A percentile compares a stretch with the other conserved stretches of the same genome.
phyloP scores from a whole-genome alignment of 768 basidiomycete genomes.

The Lyophyllum atratum region DNA sequence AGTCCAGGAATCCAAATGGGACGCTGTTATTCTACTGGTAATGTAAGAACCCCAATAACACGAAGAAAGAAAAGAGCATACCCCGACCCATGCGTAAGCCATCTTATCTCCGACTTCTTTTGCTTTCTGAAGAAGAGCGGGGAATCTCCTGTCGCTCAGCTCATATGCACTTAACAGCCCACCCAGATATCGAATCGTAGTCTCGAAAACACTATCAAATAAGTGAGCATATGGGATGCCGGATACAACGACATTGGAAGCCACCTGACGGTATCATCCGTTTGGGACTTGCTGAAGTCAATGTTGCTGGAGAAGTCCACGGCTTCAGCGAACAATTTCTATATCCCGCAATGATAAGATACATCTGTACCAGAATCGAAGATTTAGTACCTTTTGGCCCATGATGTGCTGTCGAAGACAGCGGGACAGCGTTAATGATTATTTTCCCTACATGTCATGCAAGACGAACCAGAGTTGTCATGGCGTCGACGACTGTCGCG shows the following conservation, averaged over 20 bases:
- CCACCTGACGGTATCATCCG: background rate
- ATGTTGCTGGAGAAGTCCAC: background rate
- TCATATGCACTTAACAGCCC: constrained; percentile 74
- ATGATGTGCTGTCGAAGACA: constrained; percentile 1
- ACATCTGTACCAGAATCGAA: background rate
- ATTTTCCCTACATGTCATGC: background rate
- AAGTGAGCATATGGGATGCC: background rate
- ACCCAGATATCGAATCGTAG: constrained; percentile 72
- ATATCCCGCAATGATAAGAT: background rate
- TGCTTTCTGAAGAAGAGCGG: constrained; percentile 58
- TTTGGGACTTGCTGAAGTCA: constrained; percentile 6
- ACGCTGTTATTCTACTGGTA: constrained; percentile 34
- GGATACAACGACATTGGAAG: background rate
- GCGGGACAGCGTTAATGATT: background rate
- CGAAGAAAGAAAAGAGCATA: constrained; percentile 25
- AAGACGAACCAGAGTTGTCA: constrained; percentile 1
- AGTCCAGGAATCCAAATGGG: constrained; percentile 42
- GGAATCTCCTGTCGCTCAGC: constrained; percentile 53
- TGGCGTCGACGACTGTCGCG: constrained; percentile 1
- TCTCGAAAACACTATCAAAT: constrained; percentile 63
- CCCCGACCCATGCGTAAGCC: constrained; percentile 59
- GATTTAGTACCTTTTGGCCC: background rate
- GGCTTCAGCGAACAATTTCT: background rate
- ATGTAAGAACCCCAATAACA: background rate
- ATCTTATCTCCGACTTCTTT: constrained; percentile 64